Base-by-base conservation (phyloP, 768 basidiomycete genomes). In the Rhodosporidiobolus sp. region DNA sequence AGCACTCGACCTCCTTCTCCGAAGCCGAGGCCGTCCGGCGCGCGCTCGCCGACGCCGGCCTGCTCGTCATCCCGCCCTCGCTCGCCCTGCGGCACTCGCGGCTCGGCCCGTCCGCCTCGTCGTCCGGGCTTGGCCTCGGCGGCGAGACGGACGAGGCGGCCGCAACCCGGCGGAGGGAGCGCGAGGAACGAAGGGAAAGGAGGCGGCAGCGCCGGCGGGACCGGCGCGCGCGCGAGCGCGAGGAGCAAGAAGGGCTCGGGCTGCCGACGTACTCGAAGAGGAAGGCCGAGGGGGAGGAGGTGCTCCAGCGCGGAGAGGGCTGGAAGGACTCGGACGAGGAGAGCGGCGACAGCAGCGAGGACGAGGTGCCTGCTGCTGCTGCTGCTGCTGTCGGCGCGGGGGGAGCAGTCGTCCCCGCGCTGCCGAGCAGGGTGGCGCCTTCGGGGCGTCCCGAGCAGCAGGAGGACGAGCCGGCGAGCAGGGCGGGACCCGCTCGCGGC, bases 211-310 rank as follows among this genome's bases (percentile, higher is more conserved):
- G 56, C 17, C 34, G 69, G 26, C 30, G 69, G 32, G 45, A 61
- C 45, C 34, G 70, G 10, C 49, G 70, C 48, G 50, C 61, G 55
- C 30, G 67, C 26, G 62, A 69, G 28, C 61, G 64, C 34, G 65
- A 66, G 46, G 26, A 45, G n/a, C 58, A 60, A 14, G 70, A 72
- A 26, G 70, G 69, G 19, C 20, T 50, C 22, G 70, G 70, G 8
- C 43, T 72, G 53, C 70, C 70, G n/a, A 62, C 62, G 4, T 72
- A 72, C n/a, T 57, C 60, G 34, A 62, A 56, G 65, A 53, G 63
- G 54, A 62, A 45, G 26, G 65, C 54, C 6, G 65, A 72, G 30
- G 70, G 70, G 3, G 70, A 72, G 28, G 70, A 63, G 55, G 53
- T 48, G 34, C 48, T 72, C 30, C 60, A 72, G 54, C 52, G 65